Evolutionary conservation across 2,329 filamentous ascomycete species (phyloP), one percentile per base, ranked within the genome.

Genomic region (Alternaria panax): DNA sequence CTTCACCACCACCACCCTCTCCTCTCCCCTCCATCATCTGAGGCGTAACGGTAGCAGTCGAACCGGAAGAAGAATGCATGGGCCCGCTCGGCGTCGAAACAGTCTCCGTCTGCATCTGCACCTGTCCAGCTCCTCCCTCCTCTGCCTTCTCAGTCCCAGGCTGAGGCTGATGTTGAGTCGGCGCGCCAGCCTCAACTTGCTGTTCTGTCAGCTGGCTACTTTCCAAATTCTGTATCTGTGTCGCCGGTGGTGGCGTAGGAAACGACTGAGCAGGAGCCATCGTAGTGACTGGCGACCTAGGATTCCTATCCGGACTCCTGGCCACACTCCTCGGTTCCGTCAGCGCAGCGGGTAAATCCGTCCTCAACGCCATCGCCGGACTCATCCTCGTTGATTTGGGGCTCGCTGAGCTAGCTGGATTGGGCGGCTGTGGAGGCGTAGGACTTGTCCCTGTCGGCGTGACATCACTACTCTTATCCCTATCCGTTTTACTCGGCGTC

Each of bases 371-470:
- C 46, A 54, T 57, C 5, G 60, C 45, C 16, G 45, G 47, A 8
- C 43, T 40, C 18, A 38, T 18, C 12, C 45, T 43, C 11, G 34
- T n/a, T 18, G 48, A 42, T 5, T 50, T 48, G 20, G 51, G 38
- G 27, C 34, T 56, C 9, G 36, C 36, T 20, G 25, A 8, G 11
- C 34, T 38, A 7, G 34, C 34, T 1, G 25, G 32, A 32, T 14
- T 46, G 5, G 51, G 51, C 11, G 51, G 36, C 16, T 16, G 40
- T 7, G 54, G 51, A 1, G 54, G 47, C 7, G 50, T 51, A 7
- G 65, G 58, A 41, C 56, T 70, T 7, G 57, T 54, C 7, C 65
- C 68, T 8, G 65, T 70, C 7, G 71, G 65, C 6, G 65, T 69
- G 5, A 66, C 57, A 41, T 70, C 66, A 52, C 65, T 68, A n/a